phyloP scores from a whole-genome alignment of 257 asterid species.

The Mentha longifolia region DNA sequence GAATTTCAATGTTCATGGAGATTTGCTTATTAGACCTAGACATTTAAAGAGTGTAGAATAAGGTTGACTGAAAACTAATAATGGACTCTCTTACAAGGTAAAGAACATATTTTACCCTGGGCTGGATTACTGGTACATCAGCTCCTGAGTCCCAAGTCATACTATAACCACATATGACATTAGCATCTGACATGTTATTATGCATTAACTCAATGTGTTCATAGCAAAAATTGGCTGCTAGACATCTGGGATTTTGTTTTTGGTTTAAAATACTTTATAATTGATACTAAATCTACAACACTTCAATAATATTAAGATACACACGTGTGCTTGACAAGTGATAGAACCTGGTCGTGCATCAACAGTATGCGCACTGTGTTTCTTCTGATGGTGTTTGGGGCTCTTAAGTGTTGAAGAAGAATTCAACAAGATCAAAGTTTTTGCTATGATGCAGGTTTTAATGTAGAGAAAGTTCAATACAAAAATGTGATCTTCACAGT shows the following conservation, averaged over 20 bases:
- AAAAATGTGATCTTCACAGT: slow-evolving; percentile 92
- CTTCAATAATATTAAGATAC: slow-evolving; percentile 10
- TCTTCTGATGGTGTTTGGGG: slow-evolving; percentile 24
- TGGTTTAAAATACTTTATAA: not conserved
- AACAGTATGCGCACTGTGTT: slow-evolving; percentile 13
- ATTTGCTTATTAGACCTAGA: not conserved
- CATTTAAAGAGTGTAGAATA: not conserved
- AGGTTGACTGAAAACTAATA: not conserved
- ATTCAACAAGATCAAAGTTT: slow-evolving; percentile 31
- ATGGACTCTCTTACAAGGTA: not conserved
- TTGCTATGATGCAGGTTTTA: slow-evolving; percentile 72
- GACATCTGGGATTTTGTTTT: not conserved
- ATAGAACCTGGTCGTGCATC: slow-evolving; percentile 22
- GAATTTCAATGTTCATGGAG: not conserved
- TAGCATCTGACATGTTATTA: not conserved
- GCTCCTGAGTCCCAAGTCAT: slow-evolving; percentile 8
- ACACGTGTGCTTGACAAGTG: not conserved
- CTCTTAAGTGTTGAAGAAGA: slow-evolving; percentile 24
- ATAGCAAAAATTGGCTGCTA: slow-evolving; percentile 13
- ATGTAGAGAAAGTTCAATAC: slow-evolving; percentile 96
- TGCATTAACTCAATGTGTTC: not conserved
- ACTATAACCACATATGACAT: not conserved
- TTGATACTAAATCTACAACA: slow-evolving; percentile 13
- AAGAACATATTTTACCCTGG: not conserved
- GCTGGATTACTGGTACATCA: not conserved